Percentiles rank a stretch among this genome's conserved stretches.
These are phyloP conservation scores for Gossypium anomalum DNA, from an alignment of 345 rosid species.

Conservation along the genomic window DNA sequence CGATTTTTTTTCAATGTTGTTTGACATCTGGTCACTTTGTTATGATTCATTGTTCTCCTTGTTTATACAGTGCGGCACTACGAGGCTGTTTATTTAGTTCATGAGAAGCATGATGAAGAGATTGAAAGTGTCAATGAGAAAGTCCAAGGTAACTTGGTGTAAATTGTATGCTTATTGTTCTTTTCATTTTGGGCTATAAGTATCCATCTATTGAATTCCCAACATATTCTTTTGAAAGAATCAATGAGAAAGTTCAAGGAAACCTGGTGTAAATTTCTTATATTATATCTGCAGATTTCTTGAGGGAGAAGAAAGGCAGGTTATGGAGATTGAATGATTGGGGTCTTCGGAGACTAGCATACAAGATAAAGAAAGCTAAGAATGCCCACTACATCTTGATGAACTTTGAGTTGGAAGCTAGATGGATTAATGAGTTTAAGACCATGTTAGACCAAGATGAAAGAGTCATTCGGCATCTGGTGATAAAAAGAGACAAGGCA, in stretches of 20 bases:
- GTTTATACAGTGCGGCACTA: conserved; percentile 75
- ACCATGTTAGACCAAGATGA: conserved; percentile 73
- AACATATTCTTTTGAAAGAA: neutral
- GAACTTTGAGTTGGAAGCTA: conserved; percentile 92
- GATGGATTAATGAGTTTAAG: conserved; percentile 77
- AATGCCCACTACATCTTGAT: conserved; percentile 79
- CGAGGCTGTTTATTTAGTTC: conserved; percentile 89
- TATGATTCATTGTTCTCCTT: neutral
- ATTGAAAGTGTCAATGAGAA: conserved; percentile 65
- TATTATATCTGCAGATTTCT: conserved; percentile 42
- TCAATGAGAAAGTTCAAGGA: no score
- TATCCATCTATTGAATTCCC: neutral
- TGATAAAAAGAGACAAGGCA: conserved; percentile 76
- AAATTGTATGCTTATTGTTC: neutral
- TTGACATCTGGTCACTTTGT: neutral
- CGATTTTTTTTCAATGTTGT: no score
- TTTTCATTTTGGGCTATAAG: neutral
- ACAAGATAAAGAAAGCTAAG: conserved; percentile 79
- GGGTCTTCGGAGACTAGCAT: conserved; percentile 87
- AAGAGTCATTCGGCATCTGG: conserved; percentile 85
- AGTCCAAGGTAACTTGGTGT: conserved; percentile 60
- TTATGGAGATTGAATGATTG: conserved; percentile 88
- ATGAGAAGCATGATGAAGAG: conserved; percentile 80
- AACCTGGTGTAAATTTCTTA: neutral
- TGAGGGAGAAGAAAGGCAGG: conserved; percentile 80